Evolutionary conservation across 2,329 filamentous ascomycete genomes (phyloP).

Genomic region (Magnaporthiopsis rhizophila): DNA sequence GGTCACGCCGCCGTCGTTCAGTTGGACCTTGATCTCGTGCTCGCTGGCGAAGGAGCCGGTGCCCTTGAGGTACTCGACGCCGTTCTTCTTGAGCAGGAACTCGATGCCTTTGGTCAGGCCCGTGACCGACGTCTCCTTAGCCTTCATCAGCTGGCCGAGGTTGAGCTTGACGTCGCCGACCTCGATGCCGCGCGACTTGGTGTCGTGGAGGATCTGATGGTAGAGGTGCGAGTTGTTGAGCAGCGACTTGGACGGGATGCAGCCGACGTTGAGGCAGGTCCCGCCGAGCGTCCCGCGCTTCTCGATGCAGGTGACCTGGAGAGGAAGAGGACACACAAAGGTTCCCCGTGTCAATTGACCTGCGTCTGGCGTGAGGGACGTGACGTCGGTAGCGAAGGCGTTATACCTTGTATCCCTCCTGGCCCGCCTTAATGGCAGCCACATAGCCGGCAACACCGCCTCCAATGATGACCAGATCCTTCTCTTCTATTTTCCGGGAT

Average conservation of each 20-base stretch:
- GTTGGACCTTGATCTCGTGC: conserved; percentile 83
- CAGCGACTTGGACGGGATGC: conserved; percentile 97
- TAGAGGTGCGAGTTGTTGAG: conserved; percentile 99
- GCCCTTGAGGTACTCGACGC: conserved; percentile 95
- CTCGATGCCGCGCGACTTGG: conserved; percentile 93
- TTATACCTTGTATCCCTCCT: conserved; percentile 87
- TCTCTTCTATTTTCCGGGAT: conserved; percentile 60
- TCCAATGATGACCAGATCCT: conserved; percentile 95
- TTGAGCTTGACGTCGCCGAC: conserved; percentile 97
- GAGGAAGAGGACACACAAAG: conserved; percentile 2
- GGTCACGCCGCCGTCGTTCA: conserved; percentile 86
- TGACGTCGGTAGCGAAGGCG: neutral
- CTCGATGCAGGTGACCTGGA: conserved; percentile 90
- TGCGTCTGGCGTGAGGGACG: neutral
- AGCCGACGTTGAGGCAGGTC: conserved; percentile 97
- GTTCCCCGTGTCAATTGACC: conserved; percentile 5
- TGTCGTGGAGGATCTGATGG: conserved; percentile 94
- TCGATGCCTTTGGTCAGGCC: conserved; percentile 95
- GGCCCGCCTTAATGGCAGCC: conserved; percentile 96
- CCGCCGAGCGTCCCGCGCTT: conserved; percentile 93
- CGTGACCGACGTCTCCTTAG: conserved; percentile 85
- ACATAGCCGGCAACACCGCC: conserved; percentile 98
- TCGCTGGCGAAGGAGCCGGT: conserved; percentile 79
- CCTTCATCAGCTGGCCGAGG: conserved; percentile 93
- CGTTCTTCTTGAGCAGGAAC: conserved; percentile 98